phyloP scores from a whole-genome alignment of 129 eudicot species.

The Flaveria trinervia region DNA sequence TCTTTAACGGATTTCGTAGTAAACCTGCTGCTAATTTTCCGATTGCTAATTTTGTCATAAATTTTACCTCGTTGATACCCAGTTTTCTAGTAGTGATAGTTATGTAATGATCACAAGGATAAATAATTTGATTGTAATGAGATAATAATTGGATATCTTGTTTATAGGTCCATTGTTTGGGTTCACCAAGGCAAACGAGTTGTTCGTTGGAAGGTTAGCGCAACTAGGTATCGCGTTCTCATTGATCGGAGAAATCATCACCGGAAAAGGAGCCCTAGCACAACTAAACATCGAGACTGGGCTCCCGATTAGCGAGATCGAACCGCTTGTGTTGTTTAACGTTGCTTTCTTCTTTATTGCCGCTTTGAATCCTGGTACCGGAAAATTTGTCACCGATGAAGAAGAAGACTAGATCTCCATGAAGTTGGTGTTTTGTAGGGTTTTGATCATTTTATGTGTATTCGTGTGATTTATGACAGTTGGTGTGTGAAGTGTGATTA shows the following conservation, averaged over 20 bases:
- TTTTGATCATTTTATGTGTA: slow-evolving; percentile 29
- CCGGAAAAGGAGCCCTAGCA: slow-evolving; percentile 96
- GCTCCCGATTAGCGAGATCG: slow-evolving; percentile 80
- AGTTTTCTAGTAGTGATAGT: background rate
- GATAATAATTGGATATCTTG: background rate
- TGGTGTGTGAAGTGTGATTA: slow-evolving; percentile 27
- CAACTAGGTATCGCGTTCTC: slow-evolving; percentile 97
- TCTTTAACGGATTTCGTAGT: too few relatives aligned
- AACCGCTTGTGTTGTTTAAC: slow-evolving; percentile 89
- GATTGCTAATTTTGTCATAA: too few relatives aligned
- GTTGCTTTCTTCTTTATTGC: slow-evolving; percentile 91
- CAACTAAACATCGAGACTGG: slow-evolving; percentile 96
- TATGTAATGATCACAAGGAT: background rate
- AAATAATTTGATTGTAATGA: too few relatives aligned
- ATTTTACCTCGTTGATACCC: too few relatives aligned
- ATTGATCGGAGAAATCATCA: slow-evolving; percentile 86
- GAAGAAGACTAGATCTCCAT: slow-evolving; percentile 53
- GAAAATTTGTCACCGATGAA: slow-evolving; percentile 90
- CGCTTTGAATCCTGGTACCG: slow-evolving; percentile 96
- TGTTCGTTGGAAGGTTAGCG: slow-evolving; percentile 94
- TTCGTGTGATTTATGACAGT: slow-evolving; percentile 19
- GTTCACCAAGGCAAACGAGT: slow-evolving; percentile 95
- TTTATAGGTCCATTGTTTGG: slow-evolving; percentile 84
- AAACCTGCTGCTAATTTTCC: too few relatives aligned
- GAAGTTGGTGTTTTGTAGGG: slow-evolving; percentile 32